Base-by-base conservation (phyloP, 331 rosid species). In the Acacia pycnantha region DNA sequence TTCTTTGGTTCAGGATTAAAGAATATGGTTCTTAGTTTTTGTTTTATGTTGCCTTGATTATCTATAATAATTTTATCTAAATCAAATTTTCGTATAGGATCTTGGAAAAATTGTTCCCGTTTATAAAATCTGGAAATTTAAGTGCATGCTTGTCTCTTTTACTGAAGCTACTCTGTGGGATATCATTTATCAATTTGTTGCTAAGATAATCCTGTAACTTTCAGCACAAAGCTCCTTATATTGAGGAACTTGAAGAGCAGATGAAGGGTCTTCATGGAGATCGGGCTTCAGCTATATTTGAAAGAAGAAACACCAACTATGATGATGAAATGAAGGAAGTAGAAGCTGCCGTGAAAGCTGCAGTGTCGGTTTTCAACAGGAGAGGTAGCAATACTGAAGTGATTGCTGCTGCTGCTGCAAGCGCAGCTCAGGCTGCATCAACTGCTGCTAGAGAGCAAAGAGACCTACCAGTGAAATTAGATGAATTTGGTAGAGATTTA, bases 221-320 rank as follows among this genome's bases (percentile, higher is more conserved):
- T 70, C 90, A 95, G 99, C 91, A 90, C 79, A 95, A 95, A 88
- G 99, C 98, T 80, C 96, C 89, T 78, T 92, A 85, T 77, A 93
- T 95, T 33, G 99, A 95, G 89, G 97, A 95, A 87, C 97, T 93
- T 79, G 98, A 93, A 86, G 99, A 92, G 84, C 93, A 91, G 79
- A 92, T 95, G 93, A 95, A 93, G 84, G 89, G 91, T 77, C 87
- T 88, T 81, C 94, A 88, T 70, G 97, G 88, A 86, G 90, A 92
- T 73, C 97, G 94, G 62, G 94, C 99, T 9, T 89, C 92, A 15
- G 90, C 91, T 43, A 92, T 84, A 64, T 76, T 89, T 47, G 97
- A 91, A 86, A 93, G 93, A 82, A 90, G 99, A 90, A 70, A 82
- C 44, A 74, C 91, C 16, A 92, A 90, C 84, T 89, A 85, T 79